These are phyloP conservation scores for Ilyonectria destructans DNA, from an alignment of 2,329 filamentous ascomycete species.

Conservation along the genomic window DNA sequence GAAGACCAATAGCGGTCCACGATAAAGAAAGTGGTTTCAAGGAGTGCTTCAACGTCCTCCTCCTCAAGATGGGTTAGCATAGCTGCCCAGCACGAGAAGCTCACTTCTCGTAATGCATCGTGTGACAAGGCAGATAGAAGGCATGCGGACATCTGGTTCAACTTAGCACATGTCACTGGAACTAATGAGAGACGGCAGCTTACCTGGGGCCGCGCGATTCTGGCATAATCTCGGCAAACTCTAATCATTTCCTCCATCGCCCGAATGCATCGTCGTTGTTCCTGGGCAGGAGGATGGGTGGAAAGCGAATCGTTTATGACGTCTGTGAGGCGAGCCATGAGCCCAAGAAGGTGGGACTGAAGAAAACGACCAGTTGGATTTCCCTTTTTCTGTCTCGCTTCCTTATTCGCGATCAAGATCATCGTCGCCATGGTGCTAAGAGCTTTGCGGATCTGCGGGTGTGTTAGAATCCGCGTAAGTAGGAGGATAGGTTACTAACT, in stretches of 20 bases:
- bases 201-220: slow-evolving; percentile 88
- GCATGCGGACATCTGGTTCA: slow-evolving; percentile 86
- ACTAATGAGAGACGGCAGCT: slow-evolving; percentile 42
- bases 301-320: slow-evolving; percentile 78
- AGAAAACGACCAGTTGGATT: slow-evolving; percentile 83
- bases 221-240: slow-evolving; percentile 81
- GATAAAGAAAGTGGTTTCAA: slow-evolving; percentile 93
- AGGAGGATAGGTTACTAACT: slow-evolving; percentile 62
- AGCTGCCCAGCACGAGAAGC: slow-evolving; percentile 87
- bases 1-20: slow-evolving; percentile 85
- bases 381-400: slow-evolving; percentile 64
- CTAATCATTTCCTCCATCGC: slow-evolving; percentile 92
- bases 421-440: slow-evolving; percentile 63
- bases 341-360: slow-evolving; percentile 86
- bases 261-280: slow-evolving; percentile 84
- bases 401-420: slow-evolving; percentile 58
- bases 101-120: slow-evolving; percentile 81
- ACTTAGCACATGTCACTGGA: slow-evolving; percentile 11
- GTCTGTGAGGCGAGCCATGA: slow-evolving; percentile 88
- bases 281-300: slow-evolving; percentile 70
- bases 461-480: slow-evolving; percentile 45
- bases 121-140: slow-evolving; percentile 87
- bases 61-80: slow-evolving; percentile 83
- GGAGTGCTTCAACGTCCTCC: slow-evolving; percentile 83
- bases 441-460: slow-evolving; percentile 62